Percentiles rank a stretch among this genome's conserved stretches.
These are phyloP conservation scores for Debaryomyces subglobosus DNA, from an alignment of 1,139 yeast species.

Conservation along the genomic window DNA sequence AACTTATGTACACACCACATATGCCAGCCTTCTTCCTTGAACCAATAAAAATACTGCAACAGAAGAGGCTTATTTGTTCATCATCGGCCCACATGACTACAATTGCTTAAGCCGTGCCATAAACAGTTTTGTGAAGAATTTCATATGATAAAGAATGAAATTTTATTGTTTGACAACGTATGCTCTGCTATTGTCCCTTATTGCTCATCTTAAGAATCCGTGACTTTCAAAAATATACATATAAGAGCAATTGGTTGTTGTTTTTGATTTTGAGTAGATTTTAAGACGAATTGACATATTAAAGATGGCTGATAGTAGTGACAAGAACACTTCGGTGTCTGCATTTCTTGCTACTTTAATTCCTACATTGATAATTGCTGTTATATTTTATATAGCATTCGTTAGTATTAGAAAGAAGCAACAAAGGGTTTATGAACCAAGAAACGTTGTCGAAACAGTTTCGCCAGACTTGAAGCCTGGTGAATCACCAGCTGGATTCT, in stretches of 20 bases:
- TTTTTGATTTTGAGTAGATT: neutral
- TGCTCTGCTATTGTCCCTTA: neutral
- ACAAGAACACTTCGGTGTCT: conserved; percentile 31
- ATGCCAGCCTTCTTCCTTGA: neutral
- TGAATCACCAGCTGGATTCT: conserved; percentile 57
- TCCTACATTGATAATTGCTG: conserved; percentile 52
- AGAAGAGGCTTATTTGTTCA: neutral
- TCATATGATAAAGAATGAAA: conserved; percentile 1
- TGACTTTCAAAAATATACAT: conserved; percentile 4
- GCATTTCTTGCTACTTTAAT: conserved; percentile 43
- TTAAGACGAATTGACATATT: neutral
- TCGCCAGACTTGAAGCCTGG: conserved; percentile 52
- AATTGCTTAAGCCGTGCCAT: conserved; percentile 2
- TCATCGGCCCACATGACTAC: conserved; percentile 1
- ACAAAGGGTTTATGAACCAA: conserved; percentile 80
- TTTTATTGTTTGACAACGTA: neutral
- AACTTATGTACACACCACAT: neutral
- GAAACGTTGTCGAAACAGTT: conserved; percentile 51
- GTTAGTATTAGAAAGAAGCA: conserved; percentile 65
- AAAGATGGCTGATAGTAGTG: conserved; percentile 6
- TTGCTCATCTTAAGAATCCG: conserved; percentile 6
- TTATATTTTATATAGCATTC: conserved; percentile 59
- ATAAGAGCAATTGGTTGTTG: neutral
- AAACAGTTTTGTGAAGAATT: conserved; percentile 2
- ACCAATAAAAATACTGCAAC: neutral